phyloP scores from a whole-genome alignment of 1,284 basidiomycete genomes.

The Coniferiporia sulphurascens region DNA sequence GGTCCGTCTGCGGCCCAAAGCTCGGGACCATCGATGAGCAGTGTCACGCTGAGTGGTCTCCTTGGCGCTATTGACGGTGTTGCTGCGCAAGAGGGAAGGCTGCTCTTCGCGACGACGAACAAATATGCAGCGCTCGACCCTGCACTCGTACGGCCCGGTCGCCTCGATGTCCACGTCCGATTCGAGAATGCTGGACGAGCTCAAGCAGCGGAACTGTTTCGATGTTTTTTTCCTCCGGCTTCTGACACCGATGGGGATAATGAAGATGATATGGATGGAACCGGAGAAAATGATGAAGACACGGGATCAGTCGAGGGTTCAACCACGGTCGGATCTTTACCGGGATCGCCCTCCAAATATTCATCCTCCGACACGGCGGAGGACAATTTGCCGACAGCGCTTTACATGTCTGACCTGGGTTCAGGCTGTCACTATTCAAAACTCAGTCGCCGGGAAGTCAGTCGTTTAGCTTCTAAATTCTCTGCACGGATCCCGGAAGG shows the following conservation, averaged over 20 bases:
- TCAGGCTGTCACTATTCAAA: constrained; percentile 25
- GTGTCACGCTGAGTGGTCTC: constrained; percentile 64
- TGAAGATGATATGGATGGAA: constrained; percentile 13
- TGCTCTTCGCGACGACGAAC: constrained; percentile 76
- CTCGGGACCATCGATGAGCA: constrained; percentile 26
- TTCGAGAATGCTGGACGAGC: constrained; percentile 64
- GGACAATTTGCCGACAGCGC: background rate
- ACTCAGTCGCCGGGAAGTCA: constrained; percentile 32
- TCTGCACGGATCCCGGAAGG: constrained; percentile 54
- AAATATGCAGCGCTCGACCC: constrained; percentile 61
- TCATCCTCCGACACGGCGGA: background rate
- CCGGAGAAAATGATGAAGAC: background rate
- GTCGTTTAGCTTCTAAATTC: constrained; percentile 52
- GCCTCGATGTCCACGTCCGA: constrained; percentile 75
- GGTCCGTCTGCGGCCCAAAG: constrained; percentile 14
- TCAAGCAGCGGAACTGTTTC: constrained; percentile 61
- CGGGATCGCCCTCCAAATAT: background rate
- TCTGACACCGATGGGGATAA: constrained; percentile 6
- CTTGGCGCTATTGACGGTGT: constrained; percentile 74
- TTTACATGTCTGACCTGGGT: constrained; percentile 1
- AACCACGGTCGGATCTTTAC: background rate
- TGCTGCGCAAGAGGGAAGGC: constrained; percentile 69
- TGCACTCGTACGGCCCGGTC: constrained; percentile 71
- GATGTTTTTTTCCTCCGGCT: constrained; percentile 54
- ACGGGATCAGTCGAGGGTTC: background rate